Evolutionary conservation across 1,284 basidiomycete species (phyloP), one percentile per base, ranked within the genome.

Genomic region (Ustilago esculenta): DNA sequence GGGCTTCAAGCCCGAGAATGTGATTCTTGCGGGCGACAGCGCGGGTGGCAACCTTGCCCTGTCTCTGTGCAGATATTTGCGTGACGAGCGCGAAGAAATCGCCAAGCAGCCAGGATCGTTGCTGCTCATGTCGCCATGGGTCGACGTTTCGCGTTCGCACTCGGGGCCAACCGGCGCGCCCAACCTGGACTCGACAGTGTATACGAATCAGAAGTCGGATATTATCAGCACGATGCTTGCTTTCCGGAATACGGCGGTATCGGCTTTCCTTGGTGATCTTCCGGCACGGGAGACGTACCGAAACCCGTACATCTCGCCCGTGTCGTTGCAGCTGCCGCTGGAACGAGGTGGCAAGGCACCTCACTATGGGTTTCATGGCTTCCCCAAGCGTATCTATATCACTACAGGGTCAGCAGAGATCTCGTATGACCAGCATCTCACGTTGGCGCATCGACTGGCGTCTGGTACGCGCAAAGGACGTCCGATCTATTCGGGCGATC

Each of bases 21-120:
- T 90, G 47, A 77, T 89, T 27, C 73, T 91, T 23, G 85, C 86
- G 7, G 90, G 89, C 17, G 89, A 90, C 76, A 88, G 86, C 36
- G 89, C 90, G 0, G 90, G 90, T 3, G 89, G 88, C 0, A 90
- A 90, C 75, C 83, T 90, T 3, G 87, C 86, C 0, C 83, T 90
- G 3, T 87, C 87, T 0, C 66, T 83, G 33, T 80, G 78, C 36
- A 71, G 82, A 0, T 83, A 82, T 49, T 52, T 83, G 30, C 71
- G 81, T 4, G 82, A 83, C 51, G 76, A 77, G 41, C 46, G 57
- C 9, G 44, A 48, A 12, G 1, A 8, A 11, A 48, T 75, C 15
- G 72, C 56, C 21, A 34, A 25, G 14, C 51, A 71, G 51, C 74
- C 76, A 7, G 67, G 60, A 2, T 44, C 58, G 2, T 20, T 80